A percentile compares a stretch with the other conserved stretches of the same genome.
Evolutionary conservation across 2,329 filamentous ascomycete species (phyloP).

Genomic region (Blastomyces parvus): DNA sequence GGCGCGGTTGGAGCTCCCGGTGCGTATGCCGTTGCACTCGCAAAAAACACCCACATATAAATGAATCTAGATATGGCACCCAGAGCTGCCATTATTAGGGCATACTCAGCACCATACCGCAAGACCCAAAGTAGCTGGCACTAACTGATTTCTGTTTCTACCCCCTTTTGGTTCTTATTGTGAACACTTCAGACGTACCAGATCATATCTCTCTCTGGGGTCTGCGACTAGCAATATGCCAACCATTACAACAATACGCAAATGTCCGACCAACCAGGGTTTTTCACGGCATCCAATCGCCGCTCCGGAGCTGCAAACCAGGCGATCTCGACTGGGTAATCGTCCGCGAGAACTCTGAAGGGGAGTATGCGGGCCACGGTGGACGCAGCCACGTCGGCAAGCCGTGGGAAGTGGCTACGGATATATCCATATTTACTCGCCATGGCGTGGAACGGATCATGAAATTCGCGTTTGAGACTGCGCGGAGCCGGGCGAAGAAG

Average conservation of each 20-base stretch:
- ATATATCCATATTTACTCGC: constrained; percentile 46
- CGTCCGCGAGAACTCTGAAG: constrained; percentile 49
- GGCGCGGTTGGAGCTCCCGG: constrained; percentile 51
- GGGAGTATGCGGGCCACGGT: constrained; percentile 48
- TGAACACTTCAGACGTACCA: constrained; percentile 36
- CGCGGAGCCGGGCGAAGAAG: constrained; percentile 39
- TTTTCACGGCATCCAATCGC: constrained; percentile 44
- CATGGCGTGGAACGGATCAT: constrained; percentile 44
- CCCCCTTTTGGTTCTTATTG: not conserved
- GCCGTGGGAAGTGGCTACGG: constrained; percentile 45
- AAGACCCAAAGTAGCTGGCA: not conserved
- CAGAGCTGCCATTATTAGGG: not conserved
- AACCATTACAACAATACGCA: constrained; percentile 48
- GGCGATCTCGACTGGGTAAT: constrained; percentile 49
- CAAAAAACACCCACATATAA: not conserved
- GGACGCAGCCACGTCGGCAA: constrained; percentile 43
- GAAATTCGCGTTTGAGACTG: constrained; percentile 46
- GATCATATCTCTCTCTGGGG: constrained; percentile 51
- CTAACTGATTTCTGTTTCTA: not conserved
- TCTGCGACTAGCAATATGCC: constrained; percentile 46
- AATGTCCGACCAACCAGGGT: constrained; percentile 48
- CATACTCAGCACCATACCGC: not conserved
- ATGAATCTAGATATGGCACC: not conserved
- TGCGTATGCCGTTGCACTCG: constrained; percentile 20
- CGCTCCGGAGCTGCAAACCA: constrained; percentile 38